Evolutionary conservation across 768 basidiomycete species (phyloP), one percentile per base, ranked within the genome.

Genomic region (Leccinum incarnatum): DNA sequence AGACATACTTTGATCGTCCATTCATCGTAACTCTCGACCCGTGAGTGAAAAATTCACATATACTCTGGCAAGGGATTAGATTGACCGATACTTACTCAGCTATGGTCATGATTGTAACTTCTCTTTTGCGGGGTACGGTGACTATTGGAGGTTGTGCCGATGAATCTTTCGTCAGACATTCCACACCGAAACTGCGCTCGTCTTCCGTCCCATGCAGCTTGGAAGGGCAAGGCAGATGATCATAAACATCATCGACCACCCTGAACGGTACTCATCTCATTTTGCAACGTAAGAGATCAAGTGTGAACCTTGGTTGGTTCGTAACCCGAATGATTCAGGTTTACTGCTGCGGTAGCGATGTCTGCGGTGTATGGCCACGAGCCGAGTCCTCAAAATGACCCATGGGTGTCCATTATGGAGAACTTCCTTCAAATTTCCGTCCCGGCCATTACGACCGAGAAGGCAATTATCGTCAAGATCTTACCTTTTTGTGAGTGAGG

Each of bases 331-430:
- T 29, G 10, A 30, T 23, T 11, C 2, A 76, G 77, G 36, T 63
- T 70, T 32, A 65, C 76, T 7, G 68, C 65, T 61, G 57, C 72
- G 65, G 72, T 78, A 51, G 62, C 65, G 1, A 55, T 68, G 46
- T 53, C 52, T n/a, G 27, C n/a, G 10, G 48, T 61, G 8, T 62
- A 62, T 23, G 65, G 55, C 50, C 66, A 68, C 21, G 58, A 66
- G 4, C 54, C 62, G 15, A 42, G 12, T 7, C 58, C 57, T 45
- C 42, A 32, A n/a, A n/a, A 58, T 17, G 66, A 66, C 40, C 57
- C 53, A 6, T 27, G 65, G 47, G 62, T 67, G 1, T 49, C 55
- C 3, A 50, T 45, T 1, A 19, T 54, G 15, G 50, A 67, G n/a
- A 40, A 37, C 4, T 57, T 51, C 30, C 2, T 60, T 8, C 23